Evolutionary conservation across 768 basidiomycete genomes (phyloP), one percentile per base, ranked within the genome.

Genomic region (Pholiota conissans): DNA sequence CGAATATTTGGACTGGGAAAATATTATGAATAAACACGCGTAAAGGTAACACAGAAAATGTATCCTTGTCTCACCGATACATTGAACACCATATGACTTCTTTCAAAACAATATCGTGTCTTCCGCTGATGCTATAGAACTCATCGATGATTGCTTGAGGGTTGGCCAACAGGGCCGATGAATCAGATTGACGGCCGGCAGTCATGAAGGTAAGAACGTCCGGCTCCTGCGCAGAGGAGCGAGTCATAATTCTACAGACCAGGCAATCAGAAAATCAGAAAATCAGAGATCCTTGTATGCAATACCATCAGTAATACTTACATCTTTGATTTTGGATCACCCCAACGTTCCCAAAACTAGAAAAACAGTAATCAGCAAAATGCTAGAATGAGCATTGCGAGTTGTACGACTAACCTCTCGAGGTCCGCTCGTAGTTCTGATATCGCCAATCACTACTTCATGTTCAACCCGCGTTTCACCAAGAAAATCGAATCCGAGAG

Each of bases 321-420:
- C 78, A 75, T 63, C 59, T n/a, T 49, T 2, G 54, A 63, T 9
- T 62, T 56, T 7, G 70, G 61, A 24, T 76, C 70, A 5, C 79
- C 77, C 78, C 79, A 81, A 60, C 72, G 73, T 50, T 80, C 78
- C 76, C 76, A 78, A 51, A 71, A 66, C 79, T 80, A 54, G 8
- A n/a, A 22, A n/a, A 24, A 13, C 11, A 35, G 22, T 26, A 9
- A 16, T 26, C 49, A 20, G 28, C 42, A 35, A 27, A 7, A 40
- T 45, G n/a, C 40, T 18, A 45, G 14, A n/a, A n/a, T 16, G 30
- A 24, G 22, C 2, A 37, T 22, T 22, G 24, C 11, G 26, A 18
- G 16, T n/a, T 4, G 2, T 9, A 6, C 3, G 28, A 34, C 29
- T 34, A 14, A 78, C 78, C 57, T 76, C 71, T 18, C 63, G 58